A percentile compares a stretch with the other conserved stretches of the same genome.
These are phyloP conservation scores for Dissophora ornata DNA, from an alignment of 192 early-diverging fungal genomes.

Conservation along the genomic window DNA sequence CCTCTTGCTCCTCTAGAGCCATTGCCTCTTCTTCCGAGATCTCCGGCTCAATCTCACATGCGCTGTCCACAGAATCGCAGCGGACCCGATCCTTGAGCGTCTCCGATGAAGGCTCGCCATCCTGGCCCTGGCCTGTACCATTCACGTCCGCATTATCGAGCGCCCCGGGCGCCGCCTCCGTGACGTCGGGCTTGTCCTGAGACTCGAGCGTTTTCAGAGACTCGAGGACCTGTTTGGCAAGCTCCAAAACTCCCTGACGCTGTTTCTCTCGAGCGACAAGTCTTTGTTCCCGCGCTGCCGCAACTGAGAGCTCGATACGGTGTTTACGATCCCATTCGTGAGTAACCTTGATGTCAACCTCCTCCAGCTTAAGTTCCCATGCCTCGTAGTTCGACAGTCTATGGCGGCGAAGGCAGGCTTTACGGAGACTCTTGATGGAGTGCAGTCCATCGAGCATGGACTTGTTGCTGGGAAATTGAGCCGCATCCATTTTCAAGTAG, in stretches of 20 bases:
- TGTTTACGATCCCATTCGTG: slow-evolving; percentile 27
- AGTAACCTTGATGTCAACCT: slow-evolving; percentile 4
- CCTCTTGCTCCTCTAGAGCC: not conserved
- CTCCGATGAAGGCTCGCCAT: not conserved
- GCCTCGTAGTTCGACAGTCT: slow-evolving; percentile 15
- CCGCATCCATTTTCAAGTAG: slow-evolving; percentile 2
- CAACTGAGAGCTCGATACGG: slow-evolving; percentile 4
- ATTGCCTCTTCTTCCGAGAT: not conserved
- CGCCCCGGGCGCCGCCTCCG: too few species aligned
- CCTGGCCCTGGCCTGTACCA: not conserved
- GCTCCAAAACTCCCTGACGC: too few species aligned
- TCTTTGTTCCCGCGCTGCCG: not conserved
- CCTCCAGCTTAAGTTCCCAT: slow-evolving; percentile 29
- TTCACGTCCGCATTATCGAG: not conserved
- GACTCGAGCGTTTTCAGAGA: too few species aligned
- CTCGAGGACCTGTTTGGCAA: too few species aligned
- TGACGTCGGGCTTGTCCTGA: too few species aligned
- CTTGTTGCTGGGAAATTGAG: not conserved
- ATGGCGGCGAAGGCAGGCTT: slow-evolving; percentile 5
- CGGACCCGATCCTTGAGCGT: slow-evolving; percentile 1
- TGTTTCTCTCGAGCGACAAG: not conserved
- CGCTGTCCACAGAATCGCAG: slow-evolving; percentile 9
- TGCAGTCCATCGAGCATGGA: slow-evolving; percentile 5
- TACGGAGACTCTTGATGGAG: slow-evolving; percentile 3
- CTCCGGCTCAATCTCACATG: slow-evolving; percentile 6